Evolutionary conservation across 1,139 yeast genomes (phyloP).

Genomic region (Yamadazyma trypodendri): DNA sequence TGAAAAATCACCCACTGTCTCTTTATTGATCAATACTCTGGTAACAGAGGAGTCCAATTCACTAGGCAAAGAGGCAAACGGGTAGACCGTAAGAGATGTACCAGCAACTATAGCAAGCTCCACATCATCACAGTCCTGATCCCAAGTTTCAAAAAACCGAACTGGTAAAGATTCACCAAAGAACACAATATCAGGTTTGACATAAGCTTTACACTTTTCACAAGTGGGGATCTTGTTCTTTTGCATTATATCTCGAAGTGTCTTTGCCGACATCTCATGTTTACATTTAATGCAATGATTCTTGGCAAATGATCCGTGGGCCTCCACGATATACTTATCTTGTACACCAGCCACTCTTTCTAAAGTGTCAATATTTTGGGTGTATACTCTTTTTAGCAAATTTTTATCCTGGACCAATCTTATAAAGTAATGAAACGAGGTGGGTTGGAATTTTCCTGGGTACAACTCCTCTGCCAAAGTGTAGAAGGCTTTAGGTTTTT

Average conservation of each 20-base stretch:
- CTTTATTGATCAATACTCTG: constrained; percentile 72
- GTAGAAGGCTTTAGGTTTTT: constrained; percentile 80
- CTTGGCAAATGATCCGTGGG: constrained; percentile 89
- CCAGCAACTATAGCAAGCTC: constrained; percentile 89
- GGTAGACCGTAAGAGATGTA: constrained; percentile 83
- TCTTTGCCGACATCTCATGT: constrained; percentile 50
- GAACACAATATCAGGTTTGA: constrained; percentile 91
- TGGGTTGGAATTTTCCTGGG: constrained; percentile 85
- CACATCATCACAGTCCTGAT: constrained; percentile 56
- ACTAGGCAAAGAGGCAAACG: constrained; percentile 81
- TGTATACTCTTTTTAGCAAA: constrained; percentile 66
- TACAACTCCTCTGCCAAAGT: constrained; percentile 79
- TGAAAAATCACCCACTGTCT: constrained; percentile 70
- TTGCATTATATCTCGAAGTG: constrained; percentile 45
- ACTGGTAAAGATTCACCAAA: constrained; percentile 85
- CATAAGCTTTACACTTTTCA: constrained; percentile 61
- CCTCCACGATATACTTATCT: constrained; percentile 70
- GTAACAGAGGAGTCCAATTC: constrained; percentile 51
- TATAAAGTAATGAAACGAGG: constrained; percentile 75
- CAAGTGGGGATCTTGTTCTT: constrained; percentile 52
- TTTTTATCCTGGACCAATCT: constrained; percentile 63
- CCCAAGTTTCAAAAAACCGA: constrained; percentile 67
- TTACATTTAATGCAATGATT: constrained; percentile 82
- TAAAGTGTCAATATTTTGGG: constrained; percentile 90
- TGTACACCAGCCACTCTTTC: constrained; percentile 81